Base-by-base conservation (phyloP, 192 early-diverging fungal genomes). In the Jimgerdemannia flammicorona region DNA sequence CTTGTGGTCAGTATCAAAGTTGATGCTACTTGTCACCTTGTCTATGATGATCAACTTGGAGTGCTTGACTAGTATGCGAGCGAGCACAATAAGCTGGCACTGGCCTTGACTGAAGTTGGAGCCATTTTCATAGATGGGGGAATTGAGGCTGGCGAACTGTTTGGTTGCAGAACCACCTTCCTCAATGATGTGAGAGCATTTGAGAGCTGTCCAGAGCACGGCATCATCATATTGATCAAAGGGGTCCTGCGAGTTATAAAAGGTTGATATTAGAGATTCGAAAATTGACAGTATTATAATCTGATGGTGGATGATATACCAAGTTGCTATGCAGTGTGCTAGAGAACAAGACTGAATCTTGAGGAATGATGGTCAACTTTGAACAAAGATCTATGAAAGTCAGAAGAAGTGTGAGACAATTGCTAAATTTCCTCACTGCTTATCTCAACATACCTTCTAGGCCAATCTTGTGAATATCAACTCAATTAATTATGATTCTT, bases 21-120 rank as follows among this genome's bases (percentile, higher is more conserved):
- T 95, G 3, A 97, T 93, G 3, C 88, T 90, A 7, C 94, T 94
- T 0, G 97, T 98, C 1, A 95, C 95, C 78, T 97, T 95, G 76
- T 96, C 93, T 83, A 95, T 82, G 44, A 96, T 82, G 72, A 96
- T 90, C 64, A 93, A 68, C 43, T 82, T 81, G 44, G 89, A 85
- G 10, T 87, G 83, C 65, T 90, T 87, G 29, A 94, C 86, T 14
- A 94, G 80, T 0, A 92, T 92, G 20, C 93, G 90, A 3, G 93
- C 93, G 44, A 94, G 79, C 19, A 88, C 88, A 29, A 94, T 89
- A 67, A 94, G 78, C 76, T 93, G 92, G 29, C 92, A 84, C 75
- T 94, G 93, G 11, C 93, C 93, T 39, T 93, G 84, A 4, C 89
- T 91, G 72, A 91, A 88, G 78, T 93, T 93, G 69, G 85, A 81